phyloP scores from a whole-genome alignment of 352 stramenopile genomes.

The Pythium guiyangense region DNA sequence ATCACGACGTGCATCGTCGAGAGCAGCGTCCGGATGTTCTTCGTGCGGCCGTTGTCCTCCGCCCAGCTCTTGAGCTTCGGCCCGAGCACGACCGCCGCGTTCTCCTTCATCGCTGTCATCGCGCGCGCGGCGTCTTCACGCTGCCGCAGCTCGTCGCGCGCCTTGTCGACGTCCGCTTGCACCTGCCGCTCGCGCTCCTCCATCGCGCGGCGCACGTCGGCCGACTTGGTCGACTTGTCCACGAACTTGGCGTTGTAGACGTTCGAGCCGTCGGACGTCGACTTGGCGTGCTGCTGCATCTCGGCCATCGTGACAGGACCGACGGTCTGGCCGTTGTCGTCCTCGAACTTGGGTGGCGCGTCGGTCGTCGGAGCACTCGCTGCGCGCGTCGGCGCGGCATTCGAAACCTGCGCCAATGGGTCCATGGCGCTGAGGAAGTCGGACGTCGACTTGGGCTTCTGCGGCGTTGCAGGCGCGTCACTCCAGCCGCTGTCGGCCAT shows the following conservation, averaged over 20 bases:
- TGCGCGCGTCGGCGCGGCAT: conserved; percentile 15
- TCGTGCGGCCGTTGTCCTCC: conserved; percentile 82
- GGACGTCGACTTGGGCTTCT: conserved; percentile 24
- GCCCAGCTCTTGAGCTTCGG: conserved; percentile 79
- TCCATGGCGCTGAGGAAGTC: conserved; percentile 69
- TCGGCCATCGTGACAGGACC: conserved; percentile 79
- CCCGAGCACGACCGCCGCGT: conserved; percentile 40
- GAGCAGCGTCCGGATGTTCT: conserved; percentile 89
- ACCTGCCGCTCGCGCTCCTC: conserved; percentile 74
- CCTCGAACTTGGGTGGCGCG: conserved; percentile 68
- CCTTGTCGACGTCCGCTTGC: conserved; percentile 65
- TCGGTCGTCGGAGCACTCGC: conserved; percentile 9
- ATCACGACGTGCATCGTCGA: conserved; percentile 91
- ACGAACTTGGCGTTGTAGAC: conserved; percentile 84
- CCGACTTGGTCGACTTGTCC: conserved; percentile 80
- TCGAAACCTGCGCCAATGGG: conserved; percentile 37
- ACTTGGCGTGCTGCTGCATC: conserved; percentile 64
- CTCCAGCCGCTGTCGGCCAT: conserved; percentile 64
- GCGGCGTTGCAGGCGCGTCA: conserved; percentile 26
- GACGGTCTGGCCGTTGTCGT: conserved; percentile 75
- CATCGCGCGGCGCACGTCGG: conserved; percentile 76
- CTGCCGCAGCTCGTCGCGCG: conserved; percentile 64
- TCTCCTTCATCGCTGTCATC: conserved; percentile 71
- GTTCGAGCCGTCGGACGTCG: conserved; percentile 73
- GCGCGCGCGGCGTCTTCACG: conserved; percentile 54